Percentiles rank a stretch among this genome's conserved stretches.
phyloP scores from a whole-genome alignment of 495 filamentous ascomycete genomes.

The Lepraria neglecta region DNA sequence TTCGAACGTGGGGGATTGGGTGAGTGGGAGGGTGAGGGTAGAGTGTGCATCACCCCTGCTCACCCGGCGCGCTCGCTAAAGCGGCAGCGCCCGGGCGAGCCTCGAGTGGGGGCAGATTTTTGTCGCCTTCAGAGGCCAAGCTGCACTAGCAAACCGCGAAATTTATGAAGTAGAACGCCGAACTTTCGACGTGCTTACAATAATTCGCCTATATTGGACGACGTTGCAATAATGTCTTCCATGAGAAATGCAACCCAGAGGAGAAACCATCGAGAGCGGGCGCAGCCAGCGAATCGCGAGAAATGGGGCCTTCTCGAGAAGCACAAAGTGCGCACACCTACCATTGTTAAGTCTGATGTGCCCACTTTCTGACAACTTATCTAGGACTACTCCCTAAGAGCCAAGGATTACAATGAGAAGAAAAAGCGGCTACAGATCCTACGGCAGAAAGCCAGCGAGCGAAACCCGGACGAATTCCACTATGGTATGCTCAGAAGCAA shows the following conservation, averaged over 20 bases:
- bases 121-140: not conserved
- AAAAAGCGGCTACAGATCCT: constrained; percentile 72
- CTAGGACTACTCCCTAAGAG: constrained; percentile 86
- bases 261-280: constrained; percentile 78
- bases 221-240: constrained; percentile 55
- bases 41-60: not conserved
- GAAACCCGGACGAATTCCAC: constrained; percentile 95
- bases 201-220: no score
- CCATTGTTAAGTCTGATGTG: not conserved
- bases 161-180: no score
- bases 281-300: constrained; percentile 72
- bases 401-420: constrained; percentile 81
- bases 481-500: constrained; percentile 76
- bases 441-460: constrained; percentile 70
- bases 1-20: not conserved
- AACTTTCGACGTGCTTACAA: no score
- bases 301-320: constrained; percentile 86
- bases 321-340: constrained; percentile 56
- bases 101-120: no score
- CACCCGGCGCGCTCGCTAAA: no score
- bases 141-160: no score
- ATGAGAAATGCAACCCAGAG: constrained; percentile 73
- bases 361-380: constrained; percentile 19
- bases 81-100: no score
- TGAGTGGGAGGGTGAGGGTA: not conserved